These are phyloP conservation scores for Diaporthe eres DNA, from an alignment of 2,329 filamentous ascomycete genomes.

Conservation along the genomic window DNA sequence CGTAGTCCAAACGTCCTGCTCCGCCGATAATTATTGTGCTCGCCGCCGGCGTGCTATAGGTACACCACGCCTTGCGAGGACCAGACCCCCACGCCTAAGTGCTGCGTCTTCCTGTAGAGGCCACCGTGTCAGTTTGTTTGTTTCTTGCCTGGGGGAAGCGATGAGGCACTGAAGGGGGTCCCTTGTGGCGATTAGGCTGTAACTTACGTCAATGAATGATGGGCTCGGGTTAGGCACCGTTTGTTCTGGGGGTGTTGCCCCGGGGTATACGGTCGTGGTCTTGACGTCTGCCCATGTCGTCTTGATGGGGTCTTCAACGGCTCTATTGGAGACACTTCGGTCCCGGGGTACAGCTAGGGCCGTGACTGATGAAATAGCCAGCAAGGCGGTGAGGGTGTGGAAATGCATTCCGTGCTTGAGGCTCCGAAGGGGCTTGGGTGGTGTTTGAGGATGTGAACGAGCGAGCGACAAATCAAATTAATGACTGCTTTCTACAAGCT, in stretches of 20 bases:
- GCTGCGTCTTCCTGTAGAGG: not conserved
- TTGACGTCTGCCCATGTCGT: not conserved
- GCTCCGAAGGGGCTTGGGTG: not conserved
- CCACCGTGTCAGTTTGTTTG: not conserved
- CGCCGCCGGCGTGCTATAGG: not conserved
- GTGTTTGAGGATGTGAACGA: not conserved
- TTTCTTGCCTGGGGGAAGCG: not conserved
- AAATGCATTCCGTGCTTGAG: not conserved
- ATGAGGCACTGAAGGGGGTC: not conserved
- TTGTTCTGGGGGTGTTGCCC: not conserved
- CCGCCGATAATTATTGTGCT: not conserved
- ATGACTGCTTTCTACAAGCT: not conserved
- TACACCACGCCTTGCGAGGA: not conserved
- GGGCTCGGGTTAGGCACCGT: too few species aligned
- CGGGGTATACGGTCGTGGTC: not conserved
- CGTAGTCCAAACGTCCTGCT: not conserved
- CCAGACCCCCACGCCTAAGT: not conserved
- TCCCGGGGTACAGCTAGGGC: not conserved
- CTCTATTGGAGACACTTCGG: not conserved
- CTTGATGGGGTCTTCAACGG: not conserved
- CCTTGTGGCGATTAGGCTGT: not conserved
- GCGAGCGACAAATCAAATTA: not conserved
- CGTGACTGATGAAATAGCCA: not conserved
- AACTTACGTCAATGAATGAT: slow-evolving; percentile 3
- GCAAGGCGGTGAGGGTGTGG: not conserved